Conservation (phyloP, 1,139 yeast species). For the Candida sanyaensis region DNA sequence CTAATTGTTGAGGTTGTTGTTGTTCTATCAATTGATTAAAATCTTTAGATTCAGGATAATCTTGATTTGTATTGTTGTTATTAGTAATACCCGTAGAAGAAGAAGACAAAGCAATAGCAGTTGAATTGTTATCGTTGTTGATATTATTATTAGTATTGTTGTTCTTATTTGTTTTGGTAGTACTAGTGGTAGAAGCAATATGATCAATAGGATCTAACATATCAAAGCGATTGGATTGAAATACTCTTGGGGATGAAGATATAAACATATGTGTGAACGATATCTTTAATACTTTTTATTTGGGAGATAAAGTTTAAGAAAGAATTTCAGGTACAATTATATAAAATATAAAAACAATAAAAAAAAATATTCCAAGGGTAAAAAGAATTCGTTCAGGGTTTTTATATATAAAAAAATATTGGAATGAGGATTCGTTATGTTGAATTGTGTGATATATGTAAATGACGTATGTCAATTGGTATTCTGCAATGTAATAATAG, state of each 20-base stretch:
- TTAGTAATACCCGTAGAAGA: neutral
- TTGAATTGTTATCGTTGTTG: too few species aligned
- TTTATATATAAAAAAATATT: too few species aligned
- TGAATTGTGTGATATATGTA: too few species aligned
- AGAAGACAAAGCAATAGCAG: too few species aligned
- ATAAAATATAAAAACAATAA: neutral
- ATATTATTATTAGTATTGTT: neutral
- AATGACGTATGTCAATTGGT: too few species aligned
- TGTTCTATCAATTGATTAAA: neutral
- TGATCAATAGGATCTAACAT: constrained; percentile 24
- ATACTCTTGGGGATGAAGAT: constrained; percentile 12
- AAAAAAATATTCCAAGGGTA: too few species aligned
- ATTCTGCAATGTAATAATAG: too few species aligned
- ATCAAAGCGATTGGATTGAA: constrained; percentile 19
- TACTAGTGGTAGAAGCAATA: neutral
- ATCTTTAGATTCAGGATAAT: neutral
- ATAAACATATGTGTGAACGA: constrained; percentile 11
- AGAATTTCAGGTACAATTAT: neutral
- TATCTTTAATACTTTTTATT: neutral
- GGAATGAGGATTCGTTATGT: too few species aligned
- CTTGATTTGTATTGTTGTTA: neutral
- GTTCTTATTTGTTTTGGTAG: neutral
- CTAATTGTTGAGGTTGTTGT: neutral
- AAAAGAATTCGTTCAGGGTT: too few species aligned
- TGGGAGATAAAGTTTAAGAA: too few species aligned